phyloP scores from a whole-genome alignment of 2,329 filamentous ascomycete species.

The Aspergillus puulaauensis region DNA sequence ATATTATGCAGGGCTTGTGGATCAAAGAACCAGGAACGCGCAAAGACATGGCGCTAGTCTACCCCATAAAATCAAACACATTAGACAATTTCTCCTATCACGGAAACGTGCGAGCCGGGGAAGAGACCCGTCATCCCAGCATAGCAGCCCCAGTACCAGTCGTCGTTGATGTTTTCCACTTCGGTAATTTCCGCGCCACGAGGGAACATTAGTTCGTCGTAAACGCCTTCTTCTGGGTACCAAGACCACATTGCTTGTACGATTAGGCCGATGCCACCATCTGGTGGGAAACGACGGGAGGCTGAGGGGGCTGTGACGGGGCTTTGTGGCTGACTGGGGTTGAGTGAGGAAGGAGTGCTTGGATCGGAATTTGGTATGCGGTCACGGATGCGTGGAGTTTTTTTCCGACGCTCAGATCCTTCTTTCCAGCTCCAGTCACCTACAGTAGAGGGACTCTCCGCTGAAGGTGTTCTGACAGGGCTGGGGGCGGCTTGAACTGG shows the following conservation, averaged over 20 bases:
- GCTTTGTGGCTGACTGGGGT: background rate
- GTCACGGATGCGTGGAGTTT: conserved; percentile 31
- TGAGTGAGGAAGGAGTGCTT: conserved; percentile 17
- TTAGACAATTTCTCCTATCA: conserved; percentile 42
- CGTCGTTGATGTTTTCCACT: conserved; percentile 81
- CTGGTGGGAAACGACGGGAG: conserved; percentile 62
- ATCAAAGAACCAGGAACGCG: background rate
- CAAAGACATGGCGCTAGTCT: background rate
- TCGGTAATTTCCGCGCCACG: conserved; percentile 79
- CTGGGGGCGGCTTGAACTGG: conserved; percentile 20
- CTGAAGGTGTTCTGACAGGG: conserved; percentile 14
- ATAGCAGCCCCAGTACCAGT: conserved; percentile 88
- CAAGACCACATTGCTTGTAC: conserved; percentile 73
- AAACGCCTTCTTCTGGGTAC: conserved; percentile 59
- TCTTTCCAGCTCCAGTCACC: conserved; percentile 47
- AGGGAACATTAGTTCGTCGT: conserved; percentile 81
- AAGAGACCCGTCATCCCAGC: conserved; percentile 78
- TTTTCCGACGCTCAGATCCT: conserved; percentile 37
- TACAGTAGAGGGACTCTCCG: conserved; percentile 21
- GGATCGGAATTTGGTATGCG: conserved; percentile 20
- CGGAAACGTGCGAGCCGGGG: conserved; percentile 71
- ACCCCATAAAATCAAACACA: background rate
- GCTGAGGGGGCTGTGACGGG: conserved; percentile 5
- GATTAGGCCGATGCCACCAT: conserved; percentile 68
- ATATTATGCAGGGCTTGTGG: background rate